A percentile compares a stretch with the other conserved stretches of the same genome.
Evolutionary conservation across 169 alveolate genomes (phyloP).

Genomic region (Plasmodium sp.): DNA sequence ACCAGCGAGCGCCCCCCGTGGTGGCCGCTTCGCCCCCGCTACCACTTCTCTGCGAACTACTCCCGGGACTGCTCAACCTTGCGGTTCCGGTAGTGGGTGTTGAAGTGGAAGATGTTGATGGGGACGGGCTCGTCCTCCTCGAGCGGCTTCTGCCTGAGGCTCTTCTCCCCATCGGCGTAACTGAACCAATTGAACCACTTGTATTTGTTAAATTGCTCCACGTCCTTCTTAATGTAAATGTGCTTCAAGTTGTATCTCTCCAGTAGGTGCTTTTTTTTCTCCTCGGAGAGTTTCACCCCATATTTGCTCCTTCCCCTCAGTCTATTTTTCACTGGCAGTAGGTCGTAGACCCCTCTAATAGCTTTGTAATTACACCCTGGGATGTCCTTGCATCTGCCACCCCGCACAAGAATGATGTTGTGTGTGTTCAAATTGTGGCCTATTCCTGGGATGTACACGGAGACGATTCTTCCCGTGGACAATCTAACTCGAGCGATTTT

Average conservation of each 20-base stretch:
- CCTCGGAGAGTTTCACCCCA: conserved; percentile 77
- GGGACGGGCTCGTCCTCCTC: conserved; percentile 79
- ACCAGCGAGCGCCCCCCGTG: too few relatives aligned
- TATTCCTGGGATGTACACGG: conserved; percentile 89
- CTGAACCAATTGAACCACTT: conserved; percentile 54
- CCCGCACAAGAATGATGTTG: conserved; percentile 87
- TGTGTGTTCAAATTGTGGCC: conserved; percentile 90
- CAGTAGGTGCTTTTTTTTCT: conserved; percentile 76
- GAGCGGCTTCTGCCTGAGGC: conserved; percentile 72
- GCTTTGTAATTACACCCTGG: conserved; percentile 91
- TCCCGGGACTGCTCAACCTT: conserved; percentile 17
- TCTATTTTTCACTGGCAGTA: conserved; percentile 89
- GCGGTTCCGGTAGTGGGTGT: conserved; percentile 79
- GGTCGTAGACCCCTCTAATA: conserved; percentile 87
- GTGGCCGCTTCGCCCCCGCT: neutral
- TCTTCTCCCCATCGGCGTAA: conserved; percentile 77
- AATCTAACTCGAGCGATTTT: conserved; percentile 89
- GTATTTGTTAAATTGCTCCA: conserved; percentile 77
- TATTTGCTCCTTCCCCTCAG: conserved; percentile 83
- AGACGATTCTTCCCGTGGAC: conserved; percentile 86
- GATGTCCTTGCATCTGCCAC: conserved; percentile 89
- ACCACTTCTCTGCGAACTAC: neutral
- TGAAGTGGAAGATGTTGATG: conserved; percentile 81
- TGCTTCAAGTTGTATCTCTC: conserved; percentile 72
- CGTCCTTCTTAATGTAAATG: conserved; percentile 79